These are phyloP conservation scores for Vaccinium darrowii DNA, from an alignment of 148 eudicot species.

Conservation along the genomic window DNA sequence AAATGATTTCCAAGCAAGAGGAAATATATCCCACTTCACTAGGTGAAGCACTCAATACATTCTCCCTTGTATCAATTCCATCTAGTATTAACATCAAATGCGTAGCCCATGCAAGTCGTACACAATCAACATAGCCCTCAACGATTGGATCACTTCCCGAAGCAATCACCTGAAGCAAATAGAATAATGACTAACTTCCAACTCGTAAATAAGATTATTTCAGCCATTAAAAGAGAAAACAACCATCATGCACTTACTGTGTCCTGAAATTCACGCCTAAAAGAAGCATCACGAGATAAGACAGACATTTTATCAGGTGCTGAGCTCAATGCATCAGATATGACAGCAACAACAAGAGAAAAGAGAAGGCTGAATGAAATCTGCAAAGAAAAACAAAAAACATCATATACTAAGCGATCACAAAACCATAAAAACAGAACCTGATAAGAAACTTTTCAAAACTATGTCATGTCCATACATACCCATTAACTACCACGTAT, in stretches of 20 bases:
- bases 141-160: conserved; percentile 55
- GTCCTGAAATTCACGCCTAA: conserved; percentile 84
- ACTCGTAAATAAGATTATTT: not conserved
- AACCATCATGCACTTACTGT: conserved; percentile 46
- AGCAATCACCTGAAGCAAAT: conserved; percentile 56
- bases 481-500: not conserved
- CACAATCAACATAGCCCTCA: conserved; percentile 75
- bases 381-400: conserved; percentile 44
- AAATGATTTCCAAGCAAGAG: conserved; percentile 74
- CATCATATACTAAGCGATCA: conserved; percentile 12
- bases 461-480: not conserved
- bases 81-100: conserved; percentile 77
- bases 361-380: conserved; percentile 76
- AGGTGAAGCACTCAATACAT: conserved; percentile 45
- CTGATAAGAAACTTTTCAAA: not conserved
- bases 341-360: conserved; percentile 75
- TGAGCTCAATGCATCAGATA: conserved; percentile 87
- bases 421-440: conserved; percentile 6
- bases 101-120: conserved; percentile 86
- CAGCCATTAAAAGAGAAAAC: not conserved
- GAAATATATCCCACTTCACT: conserved; percentile 48
- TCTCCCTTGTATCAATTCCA: conserved; percentile 44
- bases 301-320: conserved; percentile 62
- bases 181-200: conserved; percentile 23
- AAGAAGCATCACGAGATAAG: conserved; percentile 68